phyloP scores from a whole-genome alignment of 345 rosid genomes.

The Chamaenerion angustifolium region DNA sequence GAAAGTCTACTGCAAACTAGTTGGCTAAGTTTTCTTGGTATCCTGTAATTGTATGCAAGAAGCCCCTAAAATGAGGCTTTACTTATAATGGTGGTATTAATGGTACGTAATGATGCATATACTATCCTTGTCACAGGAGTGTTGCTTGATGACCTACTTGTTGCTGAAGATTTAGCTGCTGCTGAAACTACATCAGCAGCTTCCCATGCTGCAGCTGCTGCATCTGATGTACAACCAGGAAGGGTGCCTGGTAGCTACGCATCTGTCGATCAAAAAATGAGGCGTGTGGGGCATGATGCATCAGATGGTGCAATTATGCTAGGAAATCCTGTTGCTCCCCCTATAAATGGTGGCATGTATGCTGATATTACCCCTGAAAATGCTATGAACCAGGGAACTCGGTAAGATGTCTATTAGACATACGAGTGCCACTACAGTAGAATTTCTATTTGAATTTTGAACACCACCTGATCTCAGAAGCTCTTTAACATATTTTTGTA shows the following conservation, averaged over 20 bases:
- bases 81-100: constrained; percentile 1
- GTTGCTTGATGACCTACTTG: constrained; percentile 92
- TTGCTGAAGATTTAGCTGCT: constrained; percentile 91
- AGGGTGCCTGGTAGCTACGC: constrained; percentile 51
- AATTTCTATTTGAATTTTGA: not conserved
- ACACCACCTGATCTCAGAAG: constrained; percentile 7
- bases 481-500: constrained; percentile 7
- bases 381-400: constrained; percentile 61
- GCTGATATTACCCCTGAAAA: constrained; percentile 92
- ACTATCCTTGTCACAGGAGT: constrained; percentile 35
- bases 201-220: constrained; percentile 82
- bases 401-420: constrained; percentile 25
- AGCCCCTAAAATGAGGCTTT: not conserved
- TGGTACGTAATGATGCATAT: not conserved
- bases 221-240: constrained; percentile 41
- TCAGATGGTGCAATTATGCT: constrained; percentile 72
- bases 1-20: too few species aligned
- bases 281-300: constrained; percentile 44
- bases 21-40: constrained; percentile 1
- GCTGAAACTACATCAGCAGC: constrained; percentile 88
- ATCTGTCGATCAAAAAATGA: constrained; percentile 58
- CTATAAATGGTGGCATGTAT: constrained; percentile 80
- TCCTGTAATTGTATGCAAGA: not conserved
- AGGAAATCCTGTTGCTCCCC: constrained; percentile 93
- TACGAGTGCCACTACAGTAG: too few species aligned